Percentiles rank a stretch among this genome's conserved stretches.
phyloP scores from a whole-genome alignment of 2,329 filamentous ascomycete genomes.

The Neofusicoccum umdonicola region DNA sequence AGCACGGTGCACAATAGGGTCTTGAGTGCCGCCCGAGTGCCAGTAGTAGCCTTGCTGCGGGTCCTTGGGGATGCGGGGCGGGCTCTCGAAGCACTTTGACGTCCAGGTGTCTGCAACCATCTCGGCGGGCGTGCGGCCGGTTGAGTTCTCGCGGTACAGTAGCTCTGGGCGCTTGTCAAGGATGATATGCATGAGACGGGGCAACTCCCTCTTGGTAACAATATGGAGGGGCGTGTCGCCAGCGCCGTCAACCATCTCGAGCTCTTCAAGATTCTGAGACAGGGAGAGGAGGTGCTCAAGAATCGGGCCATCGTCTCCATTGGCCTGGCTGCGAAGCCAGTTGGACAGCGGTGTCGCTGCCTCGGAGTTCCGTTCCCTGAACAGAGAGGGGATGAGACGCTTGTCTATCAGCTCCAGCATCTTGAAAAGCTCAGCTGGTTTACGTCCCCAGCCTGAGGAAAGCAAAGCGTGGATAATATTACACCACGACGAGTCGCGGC shows the following conservation, averaged over 20 bases:
- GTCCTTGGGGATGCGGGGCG: constrained; percentile 19
- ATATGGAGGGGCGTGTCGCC: constrained; percentile 66
- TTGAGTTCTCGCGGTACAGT: constrained; percentile 70
- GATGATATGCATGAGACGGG: constrained; percentile 44
- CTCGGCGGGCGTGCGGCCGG: constrained; percentile 71
- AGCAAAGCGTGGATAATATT: constrained; percentile 68
- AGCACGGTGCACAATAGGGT: not conserved
- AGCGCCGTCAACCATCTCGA: constrained; percentile 60
- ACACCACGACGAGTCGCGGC: constrained; percentile 58
- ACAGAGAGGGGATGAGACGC: constrained; percentile 56
- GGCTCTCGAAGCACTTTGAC: constrained; percentile 28
- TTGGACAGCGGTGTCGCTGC: constrained; percentile 63
- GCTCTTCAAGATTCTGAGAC: constrained; percentile 47
- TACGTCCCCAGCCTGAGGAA: constrained; percentile 19
- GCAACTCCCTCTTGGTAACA: constrained; percentile 43
- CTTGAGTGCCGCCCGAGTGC: not conserved
- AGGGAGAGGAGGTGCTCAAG: constrained; percentile 32
- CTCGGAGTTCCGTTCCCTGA: constrained; percentile 56
- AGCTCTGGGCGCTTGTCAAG: constrained; percentile 59
- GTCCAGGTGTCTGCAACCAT: constrained; percentile 59
- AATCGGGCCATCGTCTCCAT: not conserved
- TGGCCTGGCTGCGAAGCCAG: constrained; percentile 21
- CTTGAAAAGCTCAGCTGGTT: constrained; percentile 35
- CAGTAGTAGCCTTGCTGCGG: constrained; percentile 17
- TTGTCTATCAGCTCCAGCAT: constrained; percentile 60